Conservation (phyloP, 768 basidiomycete genomes). For the Mycena belliarum region DNA sequence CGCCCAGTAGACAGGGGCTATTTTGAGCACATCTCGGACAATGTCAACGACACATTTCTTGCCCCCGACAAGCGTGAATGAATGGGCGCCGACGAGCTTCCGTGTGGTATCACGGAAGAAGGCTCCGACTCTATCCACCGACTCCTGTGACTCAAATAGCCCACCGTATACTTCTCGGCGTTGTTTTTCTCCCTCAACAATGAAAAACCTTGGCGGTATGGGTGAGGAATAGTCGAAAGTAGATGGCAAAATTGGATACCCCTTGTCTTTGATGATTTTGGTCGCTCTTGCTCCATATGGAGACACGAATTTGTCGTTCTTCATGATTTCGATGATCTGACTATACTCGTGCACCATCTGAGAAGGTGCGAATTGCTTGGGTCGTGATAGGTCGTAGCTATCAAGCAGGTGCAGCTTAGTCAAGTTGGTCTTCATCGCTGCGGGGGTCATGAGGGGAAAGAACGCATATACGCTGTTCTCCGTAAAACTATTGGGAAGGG, state of each 20-base stretch:
- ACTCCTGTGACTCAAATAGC: conserved; percentile 48
- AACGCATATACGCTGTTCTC: conserved; percentile 77
- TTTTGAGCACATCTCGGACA: conserved; percentile 65
- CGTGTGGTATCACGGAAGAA: conserved; percentile 70
- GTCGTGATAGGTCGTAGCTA: conserved; percentile 58
- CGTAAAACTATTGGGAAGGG: conserved; percentile 67
- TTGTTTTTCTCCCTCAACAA: conserved; percentile 53
- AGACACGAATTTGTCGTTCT: conserved; percentile 45
- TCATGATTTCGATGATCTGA: conserved; percentile 55
- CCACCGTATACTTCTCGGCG: conserved; percentile 48
- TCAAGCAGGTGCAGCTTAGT: conserved; percentile 53
- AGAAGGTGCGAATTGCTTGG: conserved; percentile 31
- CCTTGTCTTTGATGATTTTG: conserved; percentile 57
- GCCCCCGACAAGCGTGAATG: conserved; percentile 59
- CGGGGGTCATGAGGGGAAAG: conserved; percentile 87
- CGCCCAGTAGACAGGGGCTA: conserved; percentile 69
- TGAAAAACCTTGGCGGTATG: conserved; percentile 58
- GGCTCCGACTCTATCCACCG: conserved; percentile 49
- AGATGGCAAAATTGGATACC: conserved; percentile 39
- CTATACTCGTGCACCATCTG: conserved; percentile 47
- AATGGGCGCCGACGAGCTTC: conserved; percentile 53
- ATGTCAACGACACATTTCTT: conserved; percentile 61
- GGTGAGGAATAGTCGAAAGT: background rate
- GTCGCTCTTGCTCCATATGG: conserved; percentile 53
- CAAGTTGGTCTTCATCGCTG: conserved; percentile 61